Evolutionary conservation across 331 rosid genomes (phyloP).

Genomic region (Quercus lobata): DNA sequence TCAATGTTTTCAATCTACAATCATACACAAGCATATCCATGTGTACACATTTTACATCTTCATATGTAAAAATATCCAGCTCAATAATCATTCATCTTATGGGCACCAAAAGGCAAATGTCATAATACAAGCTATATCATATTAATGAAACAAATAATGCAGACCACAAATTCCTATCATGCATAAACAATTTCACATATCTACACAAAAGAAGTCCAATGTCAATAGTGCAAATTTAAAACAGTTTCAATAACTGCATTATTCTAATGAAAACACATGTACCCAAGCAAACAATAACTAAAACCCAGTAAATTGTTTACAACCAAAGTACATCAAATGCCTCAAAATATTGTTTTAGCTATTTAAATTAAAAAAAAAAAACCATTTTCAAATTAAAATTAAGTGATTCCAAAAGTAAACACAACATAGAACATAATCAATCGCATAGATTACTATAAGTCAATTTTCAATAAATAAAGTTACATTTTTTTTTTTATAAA

Average conservation of each 20-base stretch:
- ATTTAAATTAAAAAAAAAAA: too few relatives aligned
- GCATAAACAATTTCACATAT: neutral
- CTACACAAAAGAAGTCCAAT: neutral
- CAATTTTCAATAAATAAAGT: neutral
- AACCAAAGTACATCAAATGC: neutral
- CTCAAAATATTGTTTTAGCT: too few relatives aligned
- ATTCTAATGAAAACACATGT: neutral
- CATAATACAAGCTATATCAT: neutral
- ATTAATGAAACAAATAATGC: neutral
- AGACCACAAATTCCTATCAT: neutral
- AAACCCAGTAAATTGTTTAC: neutral
- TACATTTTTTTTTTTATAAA: neutral
- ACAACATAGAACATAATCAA: neutral
- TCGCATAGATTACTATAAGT: neutral
- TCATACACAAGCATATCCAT: neutral
- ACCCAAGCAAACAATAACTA: neutral
- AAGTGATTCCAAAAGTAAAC: neutral
- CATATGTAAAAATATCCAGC: neutral
- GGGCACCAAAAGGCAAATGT: neutral
- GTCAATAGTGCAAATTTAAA: neutral
- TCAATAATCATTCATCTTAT: neutral
- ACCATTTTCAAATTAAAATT: neutral
- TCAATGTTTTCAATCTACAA: neutral
- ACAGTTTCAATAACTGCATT: neutral
- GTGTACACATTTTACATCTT: neutral